Base-by-base conservation (phyloP, 768 basidiomycete genomes). In the Russula brevipes region DNA sequence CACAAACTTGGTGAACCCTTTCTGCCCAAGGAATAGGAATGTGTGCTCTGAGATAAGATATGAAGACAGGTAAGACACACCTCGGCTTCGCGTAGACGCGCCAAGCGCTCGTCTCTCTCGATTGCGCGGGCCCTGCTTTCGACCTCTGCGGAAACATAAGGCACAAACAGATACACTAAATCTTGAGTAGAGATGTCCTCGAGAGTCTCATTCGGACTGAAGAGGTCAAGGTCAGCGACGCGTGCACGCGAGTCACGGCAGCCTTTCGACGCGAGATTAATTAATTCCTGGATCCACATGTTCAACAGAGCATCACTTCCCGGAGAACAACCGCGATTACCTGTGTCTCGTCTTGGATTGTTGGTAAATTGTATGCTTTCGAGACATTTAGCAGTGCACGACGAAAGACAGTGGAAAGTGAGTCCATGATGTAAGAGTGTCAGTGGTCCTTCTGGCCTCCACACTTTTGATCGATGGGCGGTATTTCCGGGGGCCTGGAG, bases 111-210 rank as follows among this genome's bases (percentile, higher is more conserved):
- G 19, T 79, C 75, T 47, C 78, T 79, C 45, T 85, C 84, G 2
- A 75, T 78, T 1, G 86, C 79, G 71, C 78, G 78, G 45, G 84
- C 72, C 50, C 86, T 83, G 50, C 83, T 80, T 69, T 85, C 80
- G 33, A 88, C 79, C 66, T 93, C 87, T 19, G 87, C 83, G 41
- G 78, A 71, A 24, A 85, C 79, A 70, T 81, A 94, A 0, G 89
- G 86, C 4, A 91, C 84, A 45, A 85, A 77, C 11, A 96, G 78
- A 73, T 91, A 94, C 2, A 87, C 75, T 41, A 94, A 75, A 75
- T 94, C 85, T 39, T 79, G 75, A 1, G 92, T 91, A 3, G 88
- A 79, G 59, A 96, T 85, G 72, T 96, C 93, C 50, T 92, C 88
- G 17, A 94, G 76, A 0, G 79, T 79, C 70, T 96, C 93, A 69